Percentiles rank a stretch among this genome's conserved stretches.
These are phyloP conservation scores for Solanum hybrid DNA, from an alignment of 305 asterid genomes.

Conservation along the genomic window DNA sequence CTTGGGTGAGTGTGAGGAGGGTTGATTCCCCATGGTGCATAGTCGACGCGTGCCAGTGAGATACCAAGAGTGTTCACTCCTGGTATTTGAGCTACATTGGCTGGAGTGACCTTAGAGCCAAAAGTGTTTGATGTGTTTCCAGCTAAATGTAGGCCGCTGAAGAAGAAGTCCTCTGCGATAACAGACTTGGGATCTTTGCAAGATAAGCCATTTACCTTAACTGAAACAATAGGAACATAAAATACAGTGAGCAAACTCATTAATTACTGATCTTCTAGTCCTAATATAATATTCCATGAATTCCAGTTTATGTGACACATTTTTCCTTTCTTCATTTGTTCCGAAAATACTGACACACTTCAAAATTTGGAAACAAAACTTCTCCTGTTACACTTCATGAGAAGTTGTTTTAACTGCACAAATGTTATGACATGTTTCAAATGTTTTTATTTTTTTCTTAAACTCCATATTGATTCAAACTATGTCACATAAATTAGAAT, in stretches of 20 bases:
- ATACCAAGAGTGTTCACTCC: not conserved
- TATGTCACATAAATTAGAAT: not conserved
- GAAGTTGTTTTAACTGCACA: not conserved
- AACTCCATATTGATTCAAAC: not conserved
- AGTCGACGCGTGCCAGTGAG: not conserved
- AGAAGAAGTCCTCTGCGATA: conserved; percentile 11
- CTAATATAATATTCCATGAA: not conserved
- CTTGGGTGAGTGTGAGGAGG: conserved; percentile 5
- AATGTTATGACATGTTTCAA: not conserved
- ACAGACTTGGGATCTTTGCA: conserved; percentile 23
- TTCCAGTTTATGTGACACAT: not conserved
- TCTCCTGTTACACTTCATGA: not conserved
- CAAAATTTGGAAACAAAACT: not conserved
- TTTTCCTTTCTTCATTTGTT: not conserved
- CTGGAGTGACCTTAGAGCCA: not conserved
- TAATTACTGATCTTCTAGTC: not conserved
- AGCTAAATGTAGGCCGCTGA: conserved; percentile 14
- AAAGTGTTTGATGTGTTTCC: conserved; percentile 7
- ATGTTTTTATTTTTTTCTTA: not conserved
- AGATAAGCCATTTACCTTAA: conserved; percentile 10
- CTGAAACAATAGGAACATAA: not conserved
- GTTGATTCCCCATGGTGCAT: not conserved
- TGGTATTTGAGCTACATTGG: not conserved
- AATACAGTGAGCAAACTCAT: not conserved
- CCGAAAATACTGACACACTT: not conserved